phyloP scores from a whole-genome alignment of 2,329 filamentous ascomycete genomes.

The Trichoderma semiorbis region DNA sequence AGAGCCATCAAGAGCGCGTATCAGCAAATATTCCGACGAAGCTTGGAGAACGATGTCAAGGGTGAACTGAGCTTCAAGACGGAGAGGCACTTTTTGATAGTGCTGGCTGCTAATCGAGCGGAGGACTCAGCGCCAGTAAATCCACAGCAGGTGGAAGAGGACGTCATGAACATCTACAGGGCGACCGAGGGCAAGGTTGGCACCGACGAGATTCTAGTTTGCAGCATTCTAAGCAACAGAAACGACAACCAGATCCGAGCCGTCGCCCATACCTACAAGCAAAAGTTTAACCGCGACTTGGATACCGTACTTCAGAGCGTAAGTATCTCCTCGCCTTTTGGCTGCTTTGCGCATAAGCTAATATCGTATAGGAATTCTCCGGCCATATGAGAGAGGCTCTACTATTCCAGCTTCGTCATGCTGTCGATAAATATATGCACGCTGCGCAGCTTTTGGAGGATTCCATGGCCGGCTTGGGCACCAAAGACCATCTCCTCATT shows the following conservation, averaged over 20 bases:
- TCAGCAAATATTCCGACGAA: conserved; percentile 59
- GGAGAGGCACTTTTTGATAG: conserved; percentile 77
- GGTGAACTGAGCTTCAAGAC: conserved; percentile 84
- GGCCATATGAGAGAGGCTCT: conserved; percentile 90
- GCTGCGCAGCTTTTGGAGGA: conserved; percentile 82
- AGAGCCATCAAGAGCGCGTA: conserved; percentile 81
- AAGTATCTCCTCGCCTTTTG: conserved; percentile 28
- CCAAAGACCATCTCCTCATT: conserved; percentile 78
- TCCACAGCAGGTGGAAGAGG: conserved; percentile 68
- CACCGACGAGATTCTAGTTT: conserved; percentile 73
- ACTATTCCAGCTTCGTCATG: conserved; percentile 72
- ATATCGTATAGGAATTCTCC: conserved; percentile 62
- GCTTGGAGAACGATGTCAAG: conserved; percentile 69
- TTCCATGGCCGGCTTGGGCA: conserved; percentile 81
- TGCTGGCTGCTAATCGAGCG: conserved; percentile 68
- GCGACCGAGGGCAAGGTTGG: conserved; percentile 71
- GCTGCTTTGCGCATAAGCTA: not conserved
- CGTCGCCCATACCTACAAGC: conserved; percentile 70
- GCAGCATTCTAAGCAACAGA: conserved; percentile 69
- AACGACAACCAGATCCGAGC: conserved; percentile 83
- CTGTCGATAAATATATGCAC: conserved; percentile 75
- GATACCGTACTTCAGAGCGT: conserved; percentile 70
- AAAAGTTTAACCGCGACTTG: conserved; percentile 67
- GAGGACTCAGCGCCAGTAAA: conserved; percentile 76
- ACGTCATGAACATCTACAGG: conserved; percentile 72